Evolutionary conservation across 1,284 basidiomycete genomes (phyloP).

Genomic region (Austroboletus niveus): DNA sequence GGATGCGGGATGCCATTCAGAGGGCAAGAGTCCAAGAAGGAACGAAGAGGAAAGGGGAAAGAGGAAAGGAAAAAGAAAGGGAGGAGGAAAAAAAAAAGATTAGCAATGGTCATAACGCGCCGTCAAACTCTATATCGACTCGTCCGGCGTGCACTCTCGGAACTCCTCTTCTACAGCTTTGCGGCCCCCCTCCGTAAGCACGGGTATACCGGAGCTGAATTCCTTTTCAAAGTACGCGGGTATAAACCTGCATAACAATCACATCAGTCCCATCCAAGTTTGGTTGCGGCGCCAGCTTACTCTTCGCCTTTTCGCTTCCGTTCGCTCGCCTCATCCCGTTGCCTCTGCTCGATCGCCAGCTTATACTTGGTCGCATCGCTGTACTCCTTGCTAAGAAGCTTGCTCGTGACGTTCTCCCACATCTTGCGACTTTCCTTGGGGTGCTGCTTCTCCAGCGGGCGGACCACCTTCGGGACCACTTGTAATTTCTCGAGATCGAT

Average conservation of each 20-base stretch:
- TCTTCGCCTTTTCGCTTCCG: constrained; percentile 73
- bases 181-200: constrained; percentile 68
- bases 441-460: constrained; percentile 79
- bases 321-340: constrained; percentile 83
- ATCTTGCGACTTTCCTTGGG: constrained; percentile 82
- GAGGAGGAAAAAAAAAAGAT: not conserved
- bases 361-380: constrained; percentile 87
- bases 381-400: constrained; percentile 83
- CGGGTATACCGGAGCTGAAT: constrained; percentile 70
- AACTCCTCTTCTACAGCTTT: constrained; percentile 73
- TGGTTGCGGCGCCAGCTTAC: constrained; percentile 49
- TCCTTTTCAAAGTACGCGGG: constrained; percentile 80
- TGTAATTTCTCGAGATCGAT: constrained; percentile 77
- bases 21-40: constrained; percentile 11
- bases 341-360: constrained; percentile 84
- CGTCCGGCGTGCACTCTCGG: constrained; percentile 15
- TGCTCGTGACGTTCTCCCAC: constrained; percentile 84
- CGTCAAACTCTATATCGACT: constrained; percentile 17
- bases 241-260: constrained; percentile 56
- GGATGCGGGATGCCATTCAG: not conserved
- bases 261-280: not conserved
- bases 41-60: not conserved
- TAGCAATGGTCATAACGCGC: constrained; percentile 6
- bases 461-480: constrained; percentile 81
- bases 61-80: not conserved